Conservation (phyloP, 495 filamentous ascomycete genomes). For the Amniculicola lignicola region DNA sequence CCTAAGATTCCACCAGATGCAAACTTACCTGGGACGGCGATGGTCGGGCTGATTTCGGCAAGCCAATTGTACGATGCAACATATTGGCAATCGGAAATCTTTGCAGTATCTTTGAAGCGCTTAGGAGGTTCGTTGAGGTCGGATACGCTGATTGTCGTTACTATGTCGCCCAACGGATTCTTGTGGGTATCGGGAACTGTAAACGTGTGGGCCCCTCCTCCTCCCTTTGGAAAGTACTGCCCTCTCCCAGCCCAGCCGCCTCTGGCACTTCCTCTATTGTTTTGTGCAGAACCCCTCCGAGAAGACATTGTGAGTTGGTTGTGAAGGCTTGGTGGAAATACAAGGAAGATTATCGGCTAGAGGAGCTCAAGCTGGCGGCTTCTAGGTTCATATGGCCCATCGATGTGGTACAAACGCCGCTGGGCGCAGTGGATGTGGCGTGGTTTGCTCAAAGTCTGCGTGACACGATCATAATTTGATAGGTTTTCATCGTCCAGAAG, state of each 20-base stretch:
- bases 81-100: constrained; percentile 39
- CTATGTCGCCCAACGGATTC: neutral
- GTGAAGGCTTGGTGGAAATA: no score
- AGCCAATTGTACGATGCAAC: constrained; percentile 58
- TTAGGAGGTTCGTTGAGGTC: neutral
- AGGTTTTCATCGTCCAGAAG: constrained; percentile 4
- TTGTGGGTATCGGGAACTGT: neutral
- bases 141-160: neutral
- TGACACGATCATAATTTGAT: constrained; percentile 7
- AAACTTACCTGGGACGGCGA: constrained; percentile 54
- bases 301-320: no score
- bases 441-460: constrained; percentile 3
- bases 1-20: neutral
- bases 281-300: no score
- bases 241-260: no score
- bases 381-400: neutral
- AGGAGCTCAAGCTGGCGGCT: neutral
- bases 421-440: constrained; percentile 21
- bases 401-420: constrained; percentile 4
- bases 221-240: no score
- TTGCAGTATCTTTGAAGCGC: neutral
- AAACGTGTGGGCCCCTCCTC: no score
- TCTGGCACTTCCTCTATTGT: no score
- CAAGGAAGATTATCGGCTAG: no score
- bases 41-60: constrained; percentile 40